Base-by-base conservation (phyloP, 371 early-diverging fungal species). In the Mortierella sp. region DNA sequence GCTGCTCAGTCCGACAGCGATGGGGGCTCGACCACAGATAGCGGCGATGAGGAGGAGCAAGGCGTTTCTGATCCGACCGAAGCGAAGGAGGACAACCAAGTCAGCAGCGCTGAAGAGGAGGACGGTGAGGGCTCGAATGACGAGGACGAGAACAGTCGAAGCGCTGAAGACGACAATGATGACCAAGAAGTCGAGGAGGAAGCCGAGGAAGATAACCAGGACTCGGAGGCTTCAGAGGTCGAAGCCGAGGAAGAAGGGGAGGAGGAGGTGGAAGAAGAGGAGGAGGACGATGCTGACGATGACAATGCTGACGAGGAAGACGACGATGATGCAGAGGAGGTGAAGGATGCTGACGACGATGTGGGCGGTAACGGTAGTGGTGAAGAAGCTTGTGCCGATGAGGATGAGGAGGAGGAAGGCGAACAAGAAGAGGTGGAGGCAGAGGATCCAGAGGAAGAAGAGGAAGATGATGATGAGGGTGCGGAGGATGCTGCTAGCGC, bases 41-140 rank as follows among this genome's bases (percentile, higher is more conserved):
- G 59, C 26, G 82, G 24, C 24, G 74, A 31, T 14, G 67, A 71
- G 24, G 72, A 13, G 1, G 71, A 69, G 24, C 88, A 88, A 28
- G 87, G 87, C 5, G 82, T 86, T 5, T 71, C 72, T 16, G 74
- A 74, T 14, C 80, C 69, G 1, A 50, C 77, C 44, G 77, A 26
- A 3, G 26, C 75, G 10, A 77, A 37, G 26, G 37, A 31, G 13
- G 50, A 48, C 9, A 43, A 44, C 13, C 44, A 37, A 11, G 69
- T 46, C 28, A 37, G 24, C 11, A 40, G 21, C 67, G 43, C 21
- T 67, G 67, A 53, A 19, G 61, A 61, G 14, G 59, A 28, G 26
- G 34, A 34, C 61, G 61, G 34, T 28, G 59, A 57, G 28, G 61
- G 61, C 19, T 61, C 61, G 6, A 34, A 67, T 37, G 67, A 53